Percentiles rank a stretch among this genome's conserved stretches.
Conservation (phyloP, 139 green algal genomes). For the Micractinium conductrix region DNA sequence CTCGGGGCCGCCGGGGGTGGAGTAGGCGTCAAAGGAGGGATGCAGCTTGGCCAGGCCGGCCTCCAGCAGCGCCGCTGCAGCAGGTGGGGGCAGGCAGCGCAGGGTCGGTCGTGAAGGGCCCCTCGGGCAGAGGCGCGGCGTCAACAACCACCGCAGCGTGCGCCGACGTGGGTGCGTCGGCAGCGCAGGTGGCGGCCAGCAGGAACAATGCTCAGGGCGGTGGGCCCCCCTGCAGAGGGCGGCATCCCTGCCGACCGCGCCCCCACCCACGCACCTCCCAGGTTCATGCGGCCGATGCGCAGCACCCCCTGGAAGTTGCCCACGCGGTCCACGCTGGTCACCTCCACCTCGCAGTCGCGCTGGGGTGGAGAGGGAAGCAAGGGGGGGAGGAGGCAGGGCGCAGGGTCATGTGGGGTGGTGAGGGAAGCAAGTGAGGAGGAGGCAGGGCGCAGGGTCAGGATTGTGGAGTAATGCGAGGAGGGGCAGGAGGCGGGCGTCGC, state of each 20-base stretch:
- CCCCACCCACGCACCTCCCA: background rate
- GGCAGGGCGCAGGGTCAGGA: no score
- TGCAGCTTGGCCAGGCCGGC: conserved; percentile 86
- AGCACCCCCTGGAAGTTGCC: conserved; percentile 95
- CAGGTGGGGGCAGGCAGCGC: conserved; percentile 35
- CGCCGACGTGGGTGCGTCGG: no score
- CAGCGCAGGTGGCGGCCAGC: no score
- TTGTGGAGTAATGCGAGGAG: no score
- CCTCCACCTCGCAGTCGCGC: conserved; percentile 78
- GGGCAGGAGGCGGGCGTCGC: no score
- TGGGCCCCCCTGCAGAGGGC: no score
- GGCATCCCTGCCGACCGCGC: no score
- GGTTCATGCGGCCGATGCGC: conserved; percentile 25
- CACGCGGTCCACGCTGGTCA: conserved; percentile 82
- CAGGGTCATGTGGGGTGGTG: background rate
- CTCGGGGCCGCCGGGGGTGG: conserved; percentile 47
- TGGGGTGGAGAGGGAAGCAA: conserved; percentile 20
- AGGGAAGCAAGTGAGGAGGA: no score
- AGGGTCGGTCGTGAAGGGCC: no score
- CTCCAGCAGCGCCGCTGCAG: conserved; percentile 75
- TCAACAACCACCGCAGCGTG: no score
- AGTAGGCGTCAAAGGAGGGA: conserved; percentile 62
- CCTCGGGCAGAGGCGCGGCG: no score
- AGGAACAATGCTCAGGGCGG: no score
- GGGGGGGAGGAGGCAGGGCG: background rate